Conservation (phyloP, 306 rosid species). For the Quillaja saponaria region DNA sequence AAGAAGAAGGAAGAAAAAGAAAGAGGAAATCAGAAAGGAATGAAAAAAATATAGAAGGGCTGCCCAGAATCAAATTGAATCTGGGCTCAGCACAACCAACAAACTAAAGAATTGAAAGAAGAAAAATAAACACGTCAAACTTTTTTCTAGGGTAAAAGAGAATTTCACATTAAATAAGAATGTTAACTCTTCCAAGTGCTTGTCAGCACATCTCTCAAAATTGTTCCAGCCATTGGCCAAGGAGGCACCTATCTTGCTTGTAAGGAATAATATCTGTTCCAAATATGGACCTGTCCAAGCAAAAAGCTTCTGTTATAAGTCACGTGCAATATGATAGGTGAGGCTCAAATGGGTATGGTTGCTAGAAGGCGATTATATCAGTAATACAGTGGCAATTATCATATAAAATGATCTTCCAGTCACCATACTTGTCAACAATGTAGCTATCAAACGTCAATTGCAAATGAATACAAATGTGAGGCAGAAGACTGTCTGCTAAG, state of each 20-base stretch:
- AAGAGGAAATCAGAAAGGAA: neutral
- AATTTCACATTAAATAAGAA: neutral
- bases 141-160: constrained; percentile 3
- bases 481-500: no score
- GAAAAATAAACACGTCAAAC: constrained; percentile 29
- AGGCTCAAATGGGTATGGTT: neutral
- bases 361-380: neutral
- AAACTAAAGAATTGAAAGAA: constrained; percentile 31
- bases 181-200: constrained; percentile 2
- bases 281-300: constrained; percentile 33
- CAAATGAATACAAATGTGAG: neutral
- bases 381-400: neutral
- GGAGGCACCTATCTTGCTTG: constrained; percentile 29
- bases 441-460: neutral
- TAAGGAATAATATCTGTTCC: constrained; percentile 30
- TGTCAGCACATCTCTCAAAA: constrained; percentile 54
- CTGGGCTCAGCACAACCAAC: constrained; percentile 42
- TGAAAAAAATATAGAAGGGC: constrained; percentile 33
- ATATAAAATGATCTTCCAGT: neutral
- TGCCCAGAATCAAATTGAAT: constrained; percentile 40
- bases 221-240: constrained; percentile 46
- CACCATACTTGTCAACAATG: neutral
- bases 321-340: neutral
- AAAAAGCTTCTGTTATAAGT: constrained; percentile 6
- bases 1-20: neutral